Base-by-base conservation (phyloP, 1,284 basidiomycete species). In the Rhodotorula sp. region DNA sequence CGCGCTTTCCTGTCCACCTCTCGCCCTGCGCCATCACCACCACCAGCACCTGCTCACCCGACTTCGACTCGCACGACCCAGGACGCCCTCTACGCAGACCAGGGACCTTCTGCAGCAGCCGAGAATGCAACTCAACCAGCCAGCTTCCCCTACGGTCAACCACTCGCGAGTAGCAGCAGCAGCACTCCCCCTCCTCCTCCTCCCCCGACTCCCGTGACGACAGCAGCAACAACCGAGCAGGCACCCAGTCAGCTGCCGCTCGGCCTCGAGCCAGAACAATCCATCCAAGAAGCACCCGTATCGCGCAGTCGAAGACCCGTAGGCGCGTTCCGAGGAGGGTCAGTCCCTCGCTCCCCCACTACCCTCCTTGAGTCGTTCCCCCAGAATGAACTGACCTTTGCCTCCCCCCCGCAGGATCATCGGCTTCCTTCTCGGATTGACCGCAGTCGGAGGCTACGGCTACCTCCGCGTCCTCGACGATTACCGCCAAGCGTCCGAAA, bases 291-390 rank as follows among this genome's bases (percentile, higher is more conserved):
- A 34, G 15, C 46, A 6, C 71, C 69, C 29, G 59, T 63, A 16
- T 34, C 46, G 5, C 23, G 61, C 16, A 58, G 60, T 12, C 20
- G 64, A 47, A 61, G 67, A 34, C 72, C 72, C 6, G 72, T 73
- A 8, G 72, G 72, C 29, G 72, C 72, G 1, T 73, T 70, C 61
- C 56, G 72, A 26, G 72, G 72, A 48, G 72, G 72, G 69, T 65
- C 51, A 46, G 63, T 65, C 57, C 34, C 29, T n/a, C 14, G 16
- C 52, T 39, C 23, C 23, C 34, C 8, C n/a, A 31, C 34, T 63
- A n/a, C 39, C 23, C 31, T 3, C 23, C 3, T 5, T 3, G 29
- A 29, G 29, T 15, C 43, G 10, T n/a, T 51, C 10, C 21, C 21
- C 49, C 18, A 20, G 49, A 51, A 23, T 21, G 16, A n/a, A 56